Base-by-base conservation (phyloP, 129 eudicot species). In the Flaveria brownii region DNA sequence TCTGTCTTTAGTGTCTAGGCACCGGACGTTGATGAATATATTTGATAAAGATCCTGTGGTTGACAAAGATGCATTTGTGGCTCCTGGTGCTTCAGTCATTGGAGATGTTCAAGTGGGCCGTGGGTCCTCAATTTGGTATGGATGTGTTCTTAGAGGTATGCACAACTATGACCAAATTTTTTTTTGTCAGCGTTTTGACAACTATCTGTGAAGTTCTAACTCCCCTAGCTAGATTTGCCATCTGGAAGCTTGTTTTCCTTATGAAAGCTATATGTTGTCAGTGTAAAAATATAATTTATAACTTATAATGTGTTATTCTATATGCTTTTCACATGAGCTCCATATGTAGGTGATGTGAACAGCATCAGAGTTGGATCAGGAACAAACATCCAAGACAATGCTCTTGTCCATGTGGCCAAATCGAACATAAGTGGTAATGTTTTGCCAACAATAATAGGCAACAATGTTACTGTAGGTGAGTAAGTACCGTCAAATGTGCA, bases 381-480 rank as follows among this genome's bases (percentile, higher is more conserved):
- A 68, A 90, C 97, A 70, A 93, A 93, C 86, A 91, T 93, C 73
- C 98, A 93, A 74, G 98, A 93, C 77, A 87, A 93, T 72, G 84
- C 98, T 73, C 97, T 93, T 80, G 96, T 93, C 33, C 98, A 93
- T 71, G 98, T 93, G 39, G 98, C 98, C 57, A 91, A 88, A 87
- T 80, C 97, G 43, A 93, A 93, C 82, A 73, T 88, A 55, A 86
- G 87, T 60, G 98, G 98, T 65, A 93, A 91, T 64, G 96, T 88
- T 54, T 80, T 93, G 82, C 98, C 98, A 70, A 91, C 96, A 47
- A 88, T 75, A 49, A 86, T 93, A 20, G 98, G 98, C 26, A 82
- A 93, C 90, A 91, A 93, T 84, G 98, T 93, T 49, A 93, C 96
- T 77, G 87, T 93, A 70, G 97, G 98, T 90, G 78, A 77, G 98